phyloP scores from a whole-genome alignment of 2,329 filamentous ascomycete genomes.

The Sclerotinia borealis region DNA sequence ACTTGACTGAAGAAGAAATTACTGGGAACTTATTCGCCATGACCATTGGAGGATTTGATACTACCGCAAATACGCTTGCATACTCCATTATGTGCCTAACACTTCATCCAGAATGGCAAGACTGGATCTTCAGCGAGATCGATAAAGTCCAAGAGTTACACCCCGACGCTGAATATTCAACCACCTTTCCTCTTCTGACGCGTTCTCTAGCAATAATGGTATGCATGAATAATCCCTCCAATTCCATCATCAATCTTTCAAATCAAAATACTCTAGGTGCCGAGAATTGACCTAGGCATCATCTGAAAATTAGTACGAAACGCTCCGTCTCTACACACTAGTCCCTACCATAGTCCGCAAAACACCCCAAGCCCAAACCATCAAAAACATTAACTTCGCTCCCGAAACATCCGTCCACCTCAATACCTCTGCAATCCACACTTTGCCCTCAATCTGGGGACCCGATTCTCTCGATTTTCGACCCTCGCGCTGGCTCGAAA shows the following conservation, averaged over 20 bases:
- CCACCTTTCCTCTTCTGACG: constrained; percentile 12
- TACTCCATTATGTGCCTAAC: constrained; percentile 44
- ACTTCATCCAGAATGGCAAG: constrained; percentile 42
- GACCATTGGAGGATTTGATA: constrained; percentile 43
- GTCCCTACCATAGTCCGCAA: neutral
- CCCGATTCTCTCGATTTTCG: constrained; percentile 45
- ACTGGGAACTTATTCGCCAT: constrained; percentile 28
- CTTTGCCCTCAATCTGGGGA: constrained; percentile 49
- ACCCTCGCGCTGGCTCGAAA: constrained; percentile 49
- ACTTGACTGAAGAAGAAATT: constrained; percentile 15
- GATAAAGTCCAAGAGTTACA: neutral
- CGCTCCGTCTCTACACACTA: neutral
- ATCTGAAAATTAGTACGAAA: neutral
- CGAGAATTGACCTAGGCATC: neutral
- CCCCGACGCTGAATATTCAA: constrained; percentile 6
- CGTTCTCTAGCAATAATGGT: constrained; percentile 33
- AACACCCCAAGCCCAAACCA: neutral
- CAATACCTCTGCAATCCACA: constrained; percentile 39
- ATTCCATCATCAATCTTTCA: neutral
- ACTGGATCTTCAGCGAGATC: constrained; percentile 47
- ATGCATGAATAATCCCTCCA: neutral
- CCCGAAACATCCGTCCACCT: constrained; percentile 39
- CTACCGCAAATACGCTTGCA: constrained; percentile 44
- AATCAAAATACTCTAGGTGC: neutral
- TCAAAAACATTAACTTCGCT: constrained; percentile 11